Evolutionary conservation across 2,329 filamentous ascomycete species (phyloP).

Genomic region (Zymoseptoria brevis): DNA sequence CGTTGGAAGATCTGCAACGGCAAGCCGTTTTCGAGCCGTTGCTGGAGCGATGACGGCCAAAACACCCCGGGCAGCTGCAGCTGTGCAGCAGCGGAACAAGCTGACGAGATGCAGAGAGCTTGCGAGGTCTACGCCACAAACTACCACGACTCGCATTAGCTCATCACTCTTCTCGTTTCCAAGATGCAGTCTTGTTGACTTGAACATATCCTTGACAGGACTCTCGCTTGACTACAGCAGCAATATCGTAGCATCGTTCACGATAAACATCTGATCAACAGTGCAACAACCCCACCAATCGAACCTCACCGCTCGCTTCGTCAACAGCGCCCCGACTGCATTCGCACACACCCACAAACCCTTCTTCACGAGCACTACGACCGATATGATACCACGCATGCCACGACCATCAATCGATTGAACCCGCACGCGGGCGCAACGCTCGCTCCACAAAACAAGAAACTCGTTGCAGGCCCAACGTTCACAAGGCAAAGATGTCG

Average conservation of each 20-base stretch:
- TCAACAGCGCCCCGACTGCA: background rate
- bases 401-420: background rate
- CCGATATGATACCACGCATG: background rate
- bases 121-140: background rate
- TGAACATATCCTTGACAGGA: background rate
- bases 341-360: background rate
- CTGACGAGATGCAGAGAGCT: background rate
- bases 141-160: background rate
- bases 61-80: background rate
- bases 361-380: background rate
- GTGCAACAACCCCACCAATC: background rate
- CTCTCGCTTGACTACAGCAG: background rate
- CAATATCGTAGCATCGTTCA: background rate
- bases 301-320: background rate
- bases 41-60: background rate
- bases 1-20: background rate
- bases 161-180: background rate
- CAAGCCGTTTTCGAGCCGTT: background rate
- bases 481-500: constrained; percentile 17
- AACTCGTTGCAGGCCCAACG: background rate
- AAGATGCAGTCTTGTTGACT: background rate
- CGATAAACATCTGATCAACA: background rate
- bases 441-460: background rate
- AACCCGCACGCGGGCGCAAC: background rate
- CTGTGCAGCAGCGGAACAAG: background rate